Conservation (phyloP, 208 protist genomes). For the Leishmania tropica region DNA sequence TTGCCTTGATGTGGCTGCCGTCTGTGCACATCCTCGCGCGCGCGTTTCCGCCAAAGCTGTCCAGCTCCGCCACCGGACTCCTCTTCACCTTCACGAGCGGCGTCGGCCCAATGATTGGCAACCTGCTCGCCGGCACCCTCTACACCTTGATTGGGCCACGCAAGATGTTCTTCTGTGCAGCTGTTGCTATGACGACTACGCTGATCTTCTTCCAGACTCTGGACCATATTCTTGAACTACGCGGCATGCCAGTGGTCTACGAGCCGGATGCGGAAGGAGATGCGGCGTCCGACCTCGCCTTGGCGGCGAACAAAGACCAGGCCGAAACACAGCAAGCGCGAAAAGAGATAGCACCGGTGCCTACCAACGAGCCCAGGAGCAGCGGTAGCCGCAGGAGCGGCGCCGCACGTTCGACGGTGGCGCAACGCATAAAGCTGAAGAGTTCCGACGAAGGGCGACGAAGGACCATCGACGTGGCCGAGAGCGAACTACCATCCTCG, state of each 20-base stretch:
- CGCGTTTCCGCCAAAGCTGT: slow-evolving; percentile 49
- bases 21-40: slow-evolving; percentile 41
- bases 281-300: not conserved
- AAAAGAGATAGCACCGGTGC: too few relatives aligned
- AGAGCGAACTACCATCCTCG: not conserved
- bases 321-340: not conserved
- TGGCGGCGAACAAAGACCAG: not conserved
- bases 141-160: slow-evolving; percentile 50
- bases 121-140: slow-evolving; percentile 51
- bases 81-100: slow-evolving; percentile 53
- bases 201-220: slow-evolving; percentile 38
- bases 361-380: not conserved
- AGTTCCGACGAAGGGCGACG: not conserved
- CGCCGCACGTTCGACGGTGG: too few relatives aligned
- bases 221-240: slow-evolving; percentile 39
- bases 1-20: slow-evolving; percentile 69
- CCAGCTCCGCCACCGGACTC: slow-evolving; percentile 60
- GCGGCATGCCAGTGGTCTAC: slow-evolving; percentile 22
- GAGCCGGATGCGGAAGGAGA: slow-evolving; percentile 4
- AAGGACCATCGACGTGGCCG: not conserved
- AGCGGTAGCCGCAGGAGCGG: not conserved
- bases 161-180: slow-evolving; percentile 46
- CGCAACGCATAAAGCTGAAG: not conserved
- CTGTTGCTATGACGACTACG: slow-evolving; percentile 34
- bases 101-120: slow-evolving; percentile 62